Percentiles rank a stretch among this genome's conserved stretches.
phyloP scores from a whole-genome alignment of 768 basidiomycete genomes.

The Hemileccinum rubropunctum region DNA sequence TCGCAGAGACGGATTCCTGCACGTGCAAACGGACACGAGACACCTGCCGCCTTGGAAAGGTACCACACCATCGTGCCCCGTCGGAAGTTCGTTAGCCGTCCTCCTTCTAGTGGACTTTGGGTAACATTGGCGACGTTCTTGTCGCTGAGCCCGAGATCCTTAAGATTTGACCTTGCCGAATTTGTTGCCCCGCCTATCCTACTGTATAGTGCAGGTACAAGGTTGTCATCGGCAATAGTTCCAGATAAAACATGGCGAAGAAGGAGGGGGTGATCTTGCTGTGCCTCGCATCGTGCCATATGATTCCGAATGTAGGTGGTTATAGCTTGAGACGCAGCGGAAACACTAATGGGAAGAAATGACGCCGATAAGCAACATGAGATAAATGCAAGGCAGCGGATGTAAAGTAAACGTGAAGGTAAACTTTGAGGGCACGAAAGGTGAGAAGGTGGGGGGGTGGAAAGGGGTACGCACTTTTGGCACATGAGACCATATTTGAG shows the following conservation, averaged over 20 bases:
- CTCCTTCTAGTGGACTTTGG: conserved; percentile 15
- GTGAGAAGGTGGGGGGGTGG: conserved; percentile 6
- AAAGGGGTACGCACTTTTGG: conserved; percentile 58
- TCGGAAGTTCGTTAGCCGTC: conserved; percentile 66
- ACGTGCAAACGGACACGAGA: conserved; percentile 71
- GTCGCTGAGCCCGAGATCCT: conserved; percentile 23
- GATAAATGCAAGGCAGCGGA: conserved; percentile 9
- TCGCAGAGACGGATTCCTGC: conserved; percentile 73
- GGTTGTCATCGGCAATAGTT: conserved; percentile 68
- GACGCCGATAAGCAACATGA: conserved; percentile 10
- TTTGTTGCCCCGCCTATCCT: conserved; percentile 63
- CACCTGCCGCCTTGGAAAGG: conserved; percentile 69
- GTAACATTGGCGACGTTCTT: conserved; percentile 16
- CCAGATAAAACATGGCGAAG: conserved; percentile 72
- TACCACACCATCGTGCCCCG: conserved; percentile 83
- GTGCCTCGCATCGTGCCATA: conserved; percentile 63
- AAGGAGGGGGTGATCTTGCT: conserved; percentile 72
- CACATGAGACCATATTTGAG: conserved; percentile 63
- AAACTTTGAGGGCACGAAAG: conserved; percentile 6
- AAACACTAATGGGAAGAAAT: conserved; percentile 44
- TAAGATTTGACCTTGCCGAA: conserved; percentile 28
- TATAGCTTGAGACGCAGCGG: conserved; percentile 78
- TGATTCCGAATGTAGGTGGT: conserved; percentile 80
- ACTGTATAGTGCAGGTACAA: conserved; percentile 68
- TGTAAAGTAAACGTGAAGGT: conserved; percentile 2